phyloP scores from a whole-genome alignment of 495 filamentous ascomycete genomes.

The Podospora appendiculata region DNA sequence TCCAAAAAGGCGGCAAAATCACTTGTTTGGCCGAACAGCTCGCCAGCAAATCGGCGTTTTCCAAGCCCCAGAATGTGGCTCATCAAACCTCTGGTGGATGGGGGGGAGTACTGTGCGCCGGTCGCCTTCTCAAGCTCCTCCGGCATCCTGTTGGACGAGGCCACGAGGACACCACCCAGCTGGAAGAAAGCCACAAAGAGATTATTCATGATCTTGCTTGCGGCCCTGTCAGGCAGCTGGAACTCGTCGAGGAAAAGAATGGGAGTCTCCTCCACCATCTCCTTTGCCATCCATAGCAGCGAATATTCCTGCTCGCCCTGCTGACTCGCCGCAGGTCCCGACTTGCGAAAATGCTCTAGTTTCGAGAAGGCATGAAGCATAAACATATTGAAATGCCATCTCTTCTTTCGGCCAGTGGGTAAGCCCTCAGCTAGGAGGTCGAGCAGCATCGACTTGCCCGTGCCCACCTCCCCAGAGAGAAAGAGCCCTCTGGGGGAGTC shows the following conservation, averaged over 20 bases:
- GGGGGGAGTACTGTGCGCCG: constrained; percentile 49
- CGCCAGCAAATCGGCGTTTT: constrained; percentile 18
- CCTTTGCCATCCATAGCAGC: constrained; percentile 57
- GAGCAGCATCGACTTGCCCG: constrained; percentile 62
- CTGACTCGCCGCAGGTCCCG: constrained; percentile 19
- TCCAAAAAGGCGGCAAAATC: constrained; percentile 64
- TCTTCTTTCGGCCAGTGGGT: constrained; percentile 55
- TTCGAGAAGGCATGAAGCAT: constrained; percentile 61
- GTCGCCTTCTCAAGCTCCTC: constrained; percentile 63
- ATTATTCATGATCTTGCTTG: constrained; percentile 62
- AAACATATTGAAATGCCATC: constrained; percentile 72
- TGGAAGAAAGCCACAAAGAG: constrained; percentile 67
- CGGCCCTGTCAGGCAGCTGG: constrained; percentile 60
- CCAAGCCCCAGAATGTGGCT: constrained; percentile 33
- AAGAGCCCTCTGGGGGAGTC: constrained; percentile 58
- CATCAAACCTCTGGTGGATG: constrained; percentile 41
- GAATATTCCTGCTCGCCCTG: constrained; percentile 49
- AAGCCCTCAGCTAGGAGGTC: constrained; percentile 62
- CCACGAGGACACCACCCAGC: constrained; percentile 63
- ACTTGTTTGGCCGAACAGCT: constrained; percentile 43
- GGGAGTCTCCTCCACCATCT: constrained; percentile 57
- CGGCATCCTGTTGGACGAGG: constrained; percentile 67
- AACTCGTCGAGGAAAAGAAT: constrained; percentile 71
- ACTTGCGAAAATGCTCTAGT: constrained; percentile 50
- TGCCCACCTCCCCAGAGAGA: constrained; percentile 64